phyloP scores from a whole-genome alignment of 1,139 yeast genomes.

The Debaryomyces robertsiae region DNA sequence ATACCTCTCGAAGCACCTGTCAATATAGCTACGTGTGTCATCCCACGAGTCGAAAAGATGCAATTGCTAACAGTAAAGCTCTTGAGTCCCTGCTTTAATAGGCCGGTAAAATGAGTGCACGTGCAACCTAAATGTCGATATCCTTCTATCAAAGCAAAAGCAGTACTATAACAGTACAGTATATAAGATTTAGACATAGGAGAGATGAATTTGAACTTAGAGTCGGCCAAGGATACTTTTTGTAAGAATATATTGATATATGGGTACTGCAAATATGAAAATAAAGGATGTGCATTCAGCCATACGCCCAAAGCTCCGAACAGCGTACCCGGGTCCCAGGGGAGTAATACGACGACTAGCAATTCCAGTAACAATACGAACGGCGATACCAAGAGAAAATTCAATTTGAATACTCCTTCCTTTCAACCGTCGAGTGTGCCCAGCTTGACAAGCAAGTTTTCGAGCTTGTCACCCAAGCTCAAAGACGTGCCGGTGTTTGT shows the following conservation, averaged over 20 bases:
- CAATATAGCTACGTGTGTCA: conserved; percentile 39
- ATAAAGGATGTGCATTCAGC: conserved; percentile 84
- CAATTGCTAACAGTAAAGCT: too few relatives aligned
- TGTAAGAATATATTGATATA: conserved; percentile 85
- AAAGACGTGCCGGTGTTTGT: conserved; percentile 58
- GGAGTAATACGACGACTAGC: conserved; percentile 9
- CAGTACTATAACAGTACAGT: background rate
- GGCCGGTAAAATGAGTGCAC: background rate
- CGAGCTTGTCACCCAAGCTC: conserved; percentile 56
- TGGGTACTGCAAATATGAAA: conserved; percentile 87
- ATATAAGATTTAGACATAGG: background rate
- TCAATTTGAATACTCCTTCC: conserved; percentile 66
- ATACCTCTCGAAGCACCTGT: conserved; percentile 70
- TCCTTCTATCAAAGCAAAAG: conserved; percentile 5
- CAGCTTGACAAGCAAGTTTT: conserved; percentile 41
- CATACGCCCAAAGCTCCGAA: conserved; percentile 47
- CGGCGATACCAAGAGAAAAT: conserved; percentile 38
- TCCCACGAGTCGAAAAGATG: conserved; percentile 2
- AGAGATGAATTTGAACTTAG: conserved; percentile 46
- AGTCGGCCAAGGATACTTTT: conserved; percentile 72
- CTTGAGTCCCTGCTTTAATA: background rate
- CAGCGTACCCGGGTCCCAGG: conserved; percentile 7
- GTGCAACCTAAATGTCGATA: conserved; percentile 1
- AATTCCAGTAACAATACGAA: conserved; percentile 6
- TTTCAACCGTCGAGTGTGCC: conserved; percentile 53